phyloP scores from a whole-genome alignment of 208 protist species.

The Acanthamoeba lenticulata region DNA sequence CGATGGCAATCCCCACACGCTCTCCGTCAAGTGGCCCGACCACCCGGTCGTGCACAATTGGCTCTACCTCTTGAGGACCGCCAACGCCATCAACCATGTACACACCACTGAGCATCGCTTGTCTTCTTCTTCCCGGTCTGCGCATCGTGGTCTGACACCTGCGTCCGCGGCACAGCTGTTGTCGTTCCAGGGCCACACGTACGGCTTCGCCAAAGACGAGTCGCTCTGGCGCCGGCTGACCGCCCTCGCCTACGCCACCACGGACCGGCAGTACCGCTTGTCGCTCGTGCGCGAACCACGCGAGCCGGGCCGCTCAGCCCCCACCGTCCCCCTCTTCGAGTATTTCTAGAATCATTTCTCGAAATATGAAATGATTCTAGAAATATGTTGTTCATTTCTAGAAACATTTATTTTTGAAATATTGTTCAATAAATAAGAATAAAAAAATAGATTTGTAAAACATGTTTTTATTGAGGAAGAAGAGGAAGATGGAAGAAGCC shows the following conservation, averaged over 20 bases:
- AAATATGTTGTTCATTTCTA: too few relatives aligned
- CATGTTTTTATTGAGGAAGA: too few relatives aligned
- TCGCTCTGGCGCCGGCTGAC: background rate
- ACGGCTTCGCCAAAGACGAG: background rate
- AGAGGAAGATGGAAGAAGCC: too few relatives aligned
- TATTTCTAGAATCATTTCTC: too few relatives aligned
- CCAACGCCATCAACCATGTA: constrained; percentile 4
- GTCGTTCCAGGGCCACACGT: background rate
- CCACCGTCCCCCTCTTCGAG: background rate
- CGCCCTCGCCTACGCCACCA: background rate
- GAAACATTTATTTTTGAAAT: too few relatives aligned
- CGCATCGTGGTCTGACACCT: too few relatives aligned
- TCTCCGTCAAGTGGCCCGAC: background rate
- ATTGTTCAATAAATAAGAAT: too few relatives aligned
- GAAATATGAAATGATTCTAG: too few relatives aligned
- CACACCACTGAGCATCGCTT: background rate
- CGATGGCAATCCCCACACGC: background rate
- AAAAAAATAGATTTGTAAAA: too few relatives aligned
- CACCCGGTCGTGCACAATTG: background rate
- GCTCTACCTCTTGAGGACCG: background rate
- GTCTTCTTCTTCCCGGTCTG: too few relatives aligned
- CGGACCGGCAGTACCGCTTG: background rate
- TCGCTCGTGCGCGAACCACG: background rate
- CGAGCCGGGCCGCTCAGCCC: background rate
- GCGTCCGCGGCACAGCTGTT: background rate